Conservation (phyloP, 768 basidiomycete genomes). For the Leccinellum albellum region DNA sequence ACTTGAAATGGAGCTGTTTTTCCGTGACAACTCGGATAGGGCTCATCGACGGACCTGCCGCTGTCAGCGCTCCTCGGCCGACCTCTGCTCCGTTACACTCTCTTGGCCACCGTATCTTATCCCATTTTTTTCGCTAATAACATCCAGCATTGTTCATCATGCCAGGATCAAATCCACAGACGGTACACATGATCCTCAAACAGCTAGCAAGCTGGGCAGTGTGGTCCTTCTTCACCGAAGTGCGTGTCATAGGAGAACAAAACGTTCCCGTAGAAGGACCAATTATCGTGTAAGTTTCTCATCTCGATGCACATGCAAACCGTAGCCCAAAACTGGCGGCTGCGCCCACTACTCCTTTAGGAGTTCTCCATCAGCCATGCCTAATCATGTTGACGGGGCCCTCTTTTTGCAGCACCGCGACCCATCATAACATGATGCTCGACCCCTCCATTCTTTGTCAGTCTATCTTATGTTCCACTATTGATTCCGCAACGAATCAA, state of each 20-base stretch:
- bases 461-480: constrained; percentile 28
- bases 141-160: constrained; percentile 6
- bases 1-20: constrained; percentile 6
- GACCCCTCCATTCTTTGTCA: constrained; percentile 80
- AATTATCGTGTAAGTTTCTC: constrained; percentile 77
- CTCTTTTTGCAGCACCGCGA: constrained; percentile 55
- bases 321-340: constrained; percentile 2
- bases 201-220: constrained; percentile 69
- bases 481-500: constrained; percentile 15
- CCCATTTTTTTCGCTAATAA: constrained; percentile 5
- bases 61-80: neutral
- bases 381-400: constrained; percentile 11
- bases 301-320: neutral
- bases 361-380: neutral
- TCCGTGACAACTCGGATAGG: neutral
- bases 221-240: constrained; percentile 83
- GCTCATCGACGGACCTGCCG: neutral
- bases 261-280: constrained; percentile 86
- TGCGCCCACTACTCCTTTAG: neutral
- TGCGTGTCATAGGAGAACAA: constrained; percentile 82
- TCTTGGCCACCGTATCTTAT: constrained; percentile 10
- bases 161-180: constrained; percentile 34
- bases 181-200: constrained; percentile 70
- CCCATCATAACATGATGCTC: constrained; percentile 95
- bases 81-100: neutral